Evolutionary conservation across 331 rosid genomes (phyloP), one percentile per base, ranked within the genome.

Genomic region (Malus hybrid): DNA sequence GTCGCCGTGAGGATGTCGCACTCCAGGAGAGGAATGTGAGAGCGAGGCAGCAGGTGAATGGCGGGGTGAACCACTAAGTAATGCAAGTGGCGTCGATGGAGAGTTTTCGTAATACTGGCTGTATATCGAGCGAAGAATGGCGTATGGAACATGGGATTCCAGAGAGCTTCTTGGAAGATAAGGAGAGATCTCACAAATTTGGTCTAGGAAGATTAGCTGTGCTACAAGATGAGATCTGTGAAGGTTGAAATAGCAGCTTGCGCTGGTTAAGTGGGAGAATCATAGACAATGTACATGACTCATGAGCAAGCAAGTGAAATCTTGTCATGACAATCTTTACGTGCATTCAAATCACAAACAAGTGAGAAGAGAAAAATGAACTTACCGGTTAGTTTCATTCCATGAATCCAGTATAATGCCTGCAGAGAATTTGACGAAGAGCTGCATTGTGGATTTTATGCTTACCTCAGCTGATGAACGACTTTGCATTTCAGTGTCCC

Each of bases 171-270:
- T 85, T 18, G 97, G 91, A 75, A 94, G 99, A 80, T 90, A 92
- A 4, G 99, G 92, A 16, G 99, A 92, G 46, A 92, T 86, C 86
- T 91, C 97, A 75, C 92, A 94, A 48, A 94, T 88, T 80, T 94
- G 99, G 84, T 94, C 99, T 19, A 94, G 91, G 87, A 91, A 94
- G 78, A 94, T 91, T 69, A 94, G 88, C 71, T 94, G 97, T n/a
- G 93, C 90, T 61, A 91, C 91, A 60, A 90, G 97, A 83, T 92
- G 89, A 76, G 99, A 88, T 82, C 99, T 94, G 97, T 60, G 48
- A 73, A 85, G 33, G 59, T 60, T 31, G 18, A 75, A 36, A 56
- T 61, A 83, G 69, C 24, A 69, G 67, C 52, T 6, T 31, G 65
- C 11, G 64, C 31, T 44, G n/a, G 34, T 11, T 55, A 42, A 18